Percentiles rank a stretch among this genome's conserved stretches.
phyloP scores from a whole-genome alignment of 495 filamentous ascomycete genomes.

The Podospora appendiculata region DNA sequence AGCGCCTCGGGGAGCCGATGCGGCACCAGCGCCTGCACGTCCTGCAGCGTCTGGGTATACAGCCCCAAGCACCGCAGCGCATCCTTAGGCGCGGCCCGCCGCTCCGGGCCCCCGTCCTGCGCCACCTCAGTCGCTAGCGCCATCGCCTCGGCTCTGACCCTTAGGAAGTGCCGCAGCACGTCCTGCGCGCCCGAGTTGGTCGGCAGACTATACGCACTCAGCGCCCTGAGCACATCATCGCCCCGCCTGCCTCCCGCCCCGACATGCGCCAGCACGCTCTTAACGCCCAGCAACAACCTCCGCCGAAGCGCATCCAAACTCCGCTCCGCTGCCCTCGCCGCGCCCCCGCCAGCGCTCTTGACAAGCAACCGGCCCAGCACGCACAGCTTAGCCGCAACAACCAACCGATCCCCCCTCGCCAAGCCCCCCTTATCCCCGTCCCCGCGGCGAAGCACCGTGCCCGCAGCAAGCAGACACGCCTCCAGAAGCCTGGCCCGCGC shows the following conservation, averaged over 20 bases:
- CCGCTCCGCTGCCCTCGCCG: slow-evolving; percentile 46
- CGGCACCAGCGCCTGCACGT: slow-evolving; percentile 68
- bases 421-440: slow-evolving; percentile 24
- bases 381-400: slow-evolving; percentile 72
- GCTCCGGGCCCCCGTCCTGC: slow-evolving; percentile 21
- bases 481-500: slow-evolving; percentile 35
- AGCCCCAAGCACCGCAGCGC: slow-evolving; percentile 58
- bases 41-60: slow-evolving; percentile 68
- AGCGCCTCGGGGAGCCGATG: slow-evolving; percentile 64
- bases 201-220: slow-evolving; percentile 76
- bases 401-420: slow-evolving; percentile 38
- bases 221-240: slow-evolving; percentile 54
- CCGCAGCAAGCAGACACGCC: slow-evolving; percentile 30
- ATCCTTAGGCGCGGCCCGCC: slow-evolving; percentile 26
- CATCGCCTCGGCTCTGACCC: slow-evolving; percentile 61
- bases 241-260: slow-evolving; percentile 15
- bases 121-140: slow-evolving; percentile 43
- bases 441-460: slow-evolving; percentile 18
- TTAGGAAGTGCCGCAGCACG: slow-evolving; percentile 72
- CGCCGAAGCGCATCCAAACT: slow-evolving; percentile 51
- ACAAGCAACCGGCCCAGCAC: slow-evolving; percentile 59
- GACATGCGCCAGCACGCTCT: slow-evolving; percentile 50
- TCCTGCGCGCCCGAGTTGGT: slow-evolving; percentile 78
- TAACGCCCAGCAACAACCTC: slow-evolving; percentile 56
- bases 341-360: slow-evolving; percentile 39